Evolutionary conservation across 2,329 filamentous ascomycete genomes (phyloP).

Genomic region (Fusarium coffeatum): DNA sequence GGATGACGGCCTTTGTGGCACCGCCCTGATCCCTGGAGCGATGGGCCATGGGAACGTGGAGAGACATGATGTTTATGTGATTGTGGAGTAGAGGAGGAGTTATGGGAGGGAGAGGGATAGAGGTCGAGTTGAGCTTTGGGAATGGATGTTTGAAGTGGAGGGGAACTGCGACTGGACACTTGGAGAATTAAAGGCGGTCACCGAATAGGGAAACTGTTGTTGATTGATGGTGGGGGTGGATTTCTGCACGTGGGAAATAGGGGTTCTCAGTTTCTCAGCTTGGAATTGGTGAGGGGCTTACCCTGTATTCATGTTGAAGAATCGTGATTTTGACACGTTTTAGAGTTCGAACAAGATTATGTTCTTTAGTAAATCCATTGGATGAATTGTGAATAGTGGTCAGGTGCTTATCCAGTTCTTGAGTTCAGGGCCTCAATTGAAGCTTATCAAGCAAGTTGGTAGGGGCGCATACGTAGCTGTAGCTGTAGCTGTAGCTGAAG

Average conservation of each 20-base stretch:
- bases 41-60: conserved; percentile 66
- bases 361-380: not conserved
- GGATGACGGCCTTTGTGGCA: conserved; percentile 91
- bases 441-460: not conserved
- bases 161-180: conserved; percentile 22
- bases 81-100: not conserved
- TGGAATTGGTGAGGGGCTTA: conserved; percentile 13
- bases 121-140: conserved; percentile 26
- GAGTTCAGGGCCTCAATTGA: not conserved
- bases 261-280: conserved; percentile 17
- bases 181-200: conserved; percentile 42
- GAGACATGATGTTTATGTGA: conserved; percentile 58
- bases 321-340: not conserved
- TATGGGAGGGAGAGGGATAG: not conserved
- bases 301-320: conserved; percentile 17
- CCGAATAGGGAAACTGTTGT: conserved; percentile 35
- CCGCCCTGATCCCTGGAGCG: conserved; percentile 64
- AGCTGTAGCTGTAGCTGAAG: no score
- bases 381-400: not conserved
- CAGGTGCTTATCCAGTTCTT: rapidly evolving
- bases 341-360: not conserved
- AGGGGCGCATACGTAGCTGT: not conserved
- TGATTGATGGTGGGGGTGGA: conserved; percentile 27
- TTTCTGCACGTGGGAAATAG: conserved; percentile 34
- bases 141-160: conserved; percentile 22